phyloP scores from a whole-genome alignment of 2,329 filamentous ascomycete genomes.

The Harringtonia lauricola region DNA sequence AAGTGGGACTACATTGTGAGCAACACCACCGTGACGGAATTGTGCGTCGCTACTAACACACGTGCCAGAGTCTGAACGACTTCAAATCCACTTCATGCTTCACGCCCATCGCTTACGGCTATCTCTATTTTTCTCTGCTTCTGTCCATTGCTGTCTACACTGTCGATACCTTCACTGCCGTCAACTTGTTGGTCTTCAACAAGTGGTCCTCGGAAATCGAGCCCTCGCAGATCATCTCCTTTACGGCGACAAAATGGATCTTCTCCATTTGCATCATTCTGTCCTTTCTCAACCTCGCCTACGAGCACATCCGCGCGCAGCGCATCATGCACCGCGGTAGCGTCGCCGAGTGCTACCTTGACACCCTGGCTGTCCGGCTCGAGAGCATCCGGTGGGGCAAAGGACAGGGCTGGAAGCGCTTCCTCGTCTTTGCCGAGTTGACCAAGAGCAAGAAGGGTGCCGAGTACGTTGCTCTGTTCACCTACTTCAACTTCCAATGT shows the following conservation, averaged over 20 bases:
- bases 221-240: constrained; percentile 56
- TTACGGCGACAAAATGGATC: constrained; percentile 83
- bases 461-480: constrained; percentile 83
- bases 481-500: constrained; percentile 69
- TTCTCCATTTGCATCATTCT: constrained; percentile 87
- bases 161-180: constrained; percentile 85
- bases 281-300: constrained; percentile 72
- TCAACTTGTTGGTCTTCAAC: constrained; percentile 83
- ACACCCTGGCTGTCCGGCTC: constrained; percentile 73
- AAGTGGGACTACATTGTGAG: constrained; percentile 90
- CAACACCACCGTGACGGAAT: too few species aligned
- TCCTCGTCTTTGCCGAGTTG: constrained; percentile 83
- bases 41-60: too few species aligned
- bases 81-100: constrained; percentile 77
- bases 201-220: constrained; percentile 78
- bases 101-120: constrained; percentile 68
- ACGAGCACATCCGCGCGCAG: constrained; percentile 69
- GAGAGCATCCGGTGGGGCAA: constrained; percentile 69
- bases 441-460: constrained; percentile 86
- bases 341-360: constrained; percentile 84
- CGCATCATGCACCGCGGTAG: constrained; percentile 76
- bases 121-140: constrained; percentile 70
- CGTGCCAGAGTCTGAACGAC: constrained; percentile 44
- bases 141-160: constrained; percentile 76
- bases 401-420: constrained; percentile 75